Conservation (phyloP, 768 basidiomycete genomes). For the Collybiopsis confluens region DNA sequence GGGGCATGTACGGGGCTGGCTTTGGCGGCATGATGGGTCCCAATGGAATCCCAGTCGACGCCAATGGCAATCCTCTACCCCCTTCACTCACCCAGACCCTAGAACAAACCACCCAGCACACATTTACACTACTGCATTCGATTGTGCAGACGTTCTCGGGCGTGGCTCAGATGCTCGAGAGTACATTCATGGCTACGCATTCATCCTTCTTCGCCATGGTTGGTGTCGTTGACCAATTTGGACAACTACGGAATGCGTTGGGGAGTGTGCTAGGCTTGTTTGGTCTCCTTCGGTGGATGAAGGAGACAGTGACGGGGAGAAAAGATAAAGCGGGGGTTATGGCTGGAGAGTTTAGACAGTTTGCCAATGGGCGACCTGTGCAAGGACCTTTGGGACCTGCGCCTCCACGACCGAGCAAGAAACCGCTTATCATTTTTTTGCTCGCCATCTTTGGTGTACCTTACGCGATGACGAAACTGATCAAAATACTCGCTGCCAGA, state of each 20-base stretch:
- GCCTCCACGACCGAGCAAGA: conserved; percentile 69
- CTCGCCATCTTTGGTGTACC: conserved; percentile 92
- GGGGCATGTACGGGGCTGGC: conserved; percentile 15
- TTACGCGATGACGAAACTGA: conserved; percentile 87
- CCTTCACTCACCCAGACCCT: conserved; percentile 82
- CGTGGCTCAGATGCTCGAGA: conserved; percentile 95
- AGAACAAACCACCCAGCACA: conserved; percentile 85
- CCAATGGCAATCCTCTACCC: conserved; percentile 40
- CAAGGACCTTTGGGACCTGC: conserved; percentile 40
- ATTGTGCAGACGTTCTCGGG: conserved; percentile 95
- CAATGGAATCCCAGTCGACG: conserved; percentile 7
- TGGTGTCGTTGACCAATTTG: conserved; percentile 93
- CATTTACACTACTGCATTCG: conserved; percentile 89
- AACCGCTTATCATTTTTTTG: conserved; percentile 90
- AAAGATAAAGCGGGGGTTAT: conserved; percentile 29
- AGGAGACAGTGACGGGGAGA: conserved; percentile 50
- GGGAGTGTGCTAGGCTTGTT: conserved; percentile 93
- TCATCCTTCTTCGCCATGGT: conserved; percentile 96
- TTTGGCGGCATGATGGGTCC: conserved; percentile 38
- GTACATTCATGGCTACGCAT: conserved; percentile 96
- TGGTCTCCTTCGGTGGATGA: conserved; percentile 84
- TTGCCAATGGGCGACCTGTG: conserved; percentile 61
- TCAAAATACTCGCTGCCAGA: conserved; percentile 69
- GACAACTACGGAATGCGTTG: conserved; percentile 84
- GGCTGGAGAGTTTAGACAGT: conserved; percentile 71